Evolutionary conservation across 2,329 filamentous ascomycete genomes (phyloP).

Genomic region (Canariomyces notabilis): DNA sequence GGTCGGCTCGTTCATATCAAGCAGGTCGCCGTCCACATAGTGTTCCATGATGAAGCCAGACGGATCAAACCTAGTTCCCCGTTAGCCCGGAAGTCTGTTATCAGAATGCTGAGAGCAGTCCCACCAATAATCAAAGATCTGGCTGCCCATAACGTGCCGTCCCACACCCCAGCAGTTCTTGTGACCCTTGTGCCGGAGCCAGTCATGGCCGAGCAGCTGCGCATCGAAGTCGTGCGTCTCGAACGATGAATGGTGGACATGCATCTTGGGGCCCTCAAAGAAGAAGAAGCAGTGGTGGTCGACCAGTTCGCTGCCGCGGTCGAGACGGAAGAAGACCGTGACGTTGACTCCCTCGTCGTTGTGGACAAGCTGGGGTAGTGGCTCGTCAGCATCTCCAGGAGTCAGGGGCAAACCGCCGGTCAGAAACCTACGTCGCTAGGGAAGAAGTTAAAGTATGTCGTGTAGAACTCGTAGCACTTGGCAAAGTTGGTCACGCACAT

Average conservation of each 20-base stretch:
- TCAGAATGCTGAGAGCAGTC: constrained; percentile 26
- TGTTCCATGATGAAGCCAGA: constrained; percentile 61
- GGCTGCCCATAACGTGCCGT: constrained; percentile 62
- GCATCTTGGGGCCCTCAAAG: constrained; percentile 41
- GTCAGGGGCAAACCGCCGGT: not conserved
- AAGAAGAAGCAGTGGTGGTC: constrained; percentile 51
- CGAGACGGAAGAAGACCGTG: constrained; percentile 42
- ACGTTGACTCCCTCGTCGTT: constrained; percentile 35
- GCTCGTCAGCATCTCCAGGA: not conserved
- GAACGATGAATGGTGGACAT: constrained; percentile 64
- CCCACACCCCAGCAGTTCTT: constrained; percentile 66
- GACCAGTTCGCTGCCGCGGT: constrained; percentile 40
- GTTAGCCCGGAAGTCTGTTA: not conserved
- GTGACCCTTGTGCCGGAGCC: constrained; percentile 58
- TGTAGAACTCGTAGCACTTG: constrained; percentile 46
- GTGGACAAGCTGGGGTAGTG: constrained; percentile 31
- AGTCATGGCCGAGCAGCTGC: constrained; percentile 65
- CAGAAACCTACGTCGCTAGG: constrained; percentile 40
- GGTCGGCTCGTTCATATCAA: constrained; percentile 49
- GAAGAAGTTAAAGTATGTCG: constrained; percentile 45
- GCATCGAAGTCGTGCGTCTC: constrained; percentile 69
- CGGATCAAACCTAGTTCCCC: constrained; percentile 50
- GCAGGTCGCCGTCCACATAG: constrained; percentile 65
- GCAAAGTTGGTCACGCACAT: constrained; percentile 49
- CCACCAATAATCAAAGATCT: constrained; percentile 70